A percentile compares a stretch with the other conserved stretches of the same genome.
These are phyloP conservation scores for Chytriomyces confervae DNA, from an alignment of 192 early-diverging fungal species.

Conservation along the genomic window DNA sequence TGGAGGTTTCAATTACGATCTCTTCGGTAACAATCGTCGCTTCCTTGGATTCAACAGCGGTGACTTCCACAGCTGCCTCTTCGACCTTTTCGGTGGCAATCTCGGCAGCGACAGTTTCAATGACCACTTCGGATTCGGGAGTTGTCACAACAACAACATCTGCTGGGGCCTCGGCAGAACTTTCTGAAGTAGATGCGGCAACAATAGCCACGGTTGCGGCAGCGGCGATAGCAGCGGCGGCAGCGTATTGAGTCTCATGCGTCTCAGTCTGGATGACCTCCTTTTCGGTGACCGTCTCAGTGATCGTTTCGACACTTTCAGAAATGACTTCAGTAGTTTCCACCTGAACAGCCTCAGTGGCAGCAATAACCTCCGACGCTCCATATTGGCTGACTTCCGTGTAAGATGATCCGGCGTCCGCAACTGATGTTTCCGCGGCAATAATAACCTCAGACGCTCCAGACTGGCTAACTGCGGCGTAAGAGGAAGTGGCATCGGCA, in stretches of 20 bases:
- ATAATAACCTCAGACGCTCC: too few relatives aligned
- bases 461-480: too few relatives aligned
- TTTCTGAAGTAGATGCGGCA: neutral
- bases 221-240: neutral
- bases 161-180: neutral
- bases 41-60: neutral
- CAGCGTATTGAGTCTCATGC: neutral
- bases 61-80: neutral
- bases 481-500: too few relatives aligned
- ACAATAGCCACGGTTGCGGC: neutral
- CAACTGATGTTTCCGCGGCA: too few relatives aligned
- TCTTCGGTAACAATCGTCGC: slow-evolving; percentile 6
- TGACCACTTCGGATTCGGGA: neutral
- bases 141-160: neutral
- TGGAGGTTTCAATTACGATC: neutral
- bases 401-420: too few relatives aligned
- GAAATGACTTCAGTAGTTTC: neutral
- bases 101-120: neutral
- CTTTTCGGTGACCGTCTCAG: neutral
- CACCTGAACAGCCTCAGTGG: neutral
- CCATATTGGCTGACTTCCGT: too few relatives aligned
- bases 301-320: neutral
- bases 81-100: neutral
- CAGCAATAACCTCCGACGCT: too few relatives aligned
- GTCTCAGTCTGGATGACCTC: neutral